Conservation (phyloP, 2,329 filamentous ascomycete species). For the Colletotrichum zoysiae region DNA sequence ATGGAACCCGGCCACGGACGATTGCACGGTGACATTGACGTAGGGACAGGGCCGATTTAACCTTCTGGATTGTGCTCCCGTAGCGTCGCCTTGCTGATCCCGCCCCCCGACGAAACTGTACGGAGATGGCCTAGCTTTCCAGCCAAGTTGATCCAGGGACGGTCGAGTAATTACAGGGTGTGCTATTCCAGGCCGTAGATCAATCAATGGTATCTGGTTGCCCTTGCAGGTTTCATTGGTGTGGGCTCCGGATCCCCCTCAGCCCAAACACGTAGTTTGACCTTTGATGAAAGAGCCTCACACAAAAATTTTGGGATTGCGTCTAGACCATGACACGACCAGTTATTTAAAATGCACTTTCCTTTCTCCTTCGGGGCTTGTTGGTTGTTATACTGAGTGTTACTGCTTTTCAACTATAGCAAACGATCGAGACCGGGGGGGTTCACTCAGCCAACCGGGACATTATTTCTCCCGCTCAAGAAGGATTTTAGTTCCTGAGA, state of each 20-base stretch:
- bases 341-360: neutral
- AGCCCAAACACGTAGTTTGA: constrained; percentile 6
- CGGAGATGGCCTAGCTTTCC: neutral
- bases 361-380: neutral
- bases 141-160: neutral
- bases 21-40: constrained; percentile 22
- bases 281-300: neutral
- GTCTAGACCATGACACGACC: constrained; percentile 6
- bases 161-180: constrained; percentile 13
- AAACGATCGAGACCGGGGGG: neutral
- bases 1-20: constrained; percentile 23
- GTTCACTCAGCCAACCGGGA: no score
- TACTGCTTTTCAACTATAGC: neutral
- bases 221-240: constrained; percentile 36
- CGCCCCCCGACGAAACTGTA: neutral
- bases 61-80: constrained; percentile 34
- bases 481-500: neutral
- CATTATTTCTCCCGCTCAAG: neutral
- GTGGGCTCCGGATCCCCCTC: constrained; percentile 24
- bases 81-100: neutral
- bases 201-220: constrained; percentile 21
- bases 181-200: constrained; percentile 29
- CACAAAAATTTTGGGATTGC: neutral
- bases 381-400: neutral
- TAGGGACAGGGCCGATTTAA: constrained; percentile 36